phyloP scores from a whole-genome alignment of 305 asterid species.

The Nicotiana rustica region DNA sequence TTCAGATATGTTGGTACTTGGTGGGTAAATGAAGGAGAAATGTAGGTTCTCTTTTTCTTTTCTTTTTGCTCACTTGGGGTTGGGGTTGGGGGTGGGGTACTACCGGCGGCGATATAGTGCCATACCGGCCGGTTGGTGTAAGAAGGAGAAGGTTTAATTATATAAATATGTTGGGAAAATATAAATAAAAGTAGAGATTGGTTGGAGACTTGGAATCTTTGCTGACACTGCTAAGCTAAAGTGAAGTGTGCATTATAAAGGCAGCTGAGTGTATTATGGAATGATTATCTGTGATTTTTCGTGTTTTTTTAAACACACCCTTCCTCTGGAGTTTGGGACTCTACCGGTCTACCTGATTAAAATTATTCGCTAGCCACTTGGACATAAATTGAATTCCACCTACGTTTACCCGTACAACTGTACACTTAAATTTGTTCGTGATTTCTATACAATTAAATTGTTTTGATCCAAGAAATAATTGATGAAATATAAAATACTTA shows the following conservation, averaged over 20 bases:
- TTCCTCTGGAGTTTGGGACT: background rate
- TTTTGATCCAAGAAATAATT: no score
- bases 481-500: no score
- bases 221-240: background rate
- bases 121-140: conserved; percentile 9
- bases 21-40: conserved; percentile 2
- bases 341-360: background rate
- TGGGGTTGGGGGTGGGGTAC: conserved; percentile 25
- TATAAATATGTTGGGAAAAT: background rate
- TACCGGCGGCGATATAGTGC: conserved; percentile 25
- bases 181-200: background rate
- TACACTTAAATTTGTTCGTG: no score
- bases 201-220: conserved; percentile 27
- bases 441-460: no score
- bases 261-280: conserved; percentile 23
- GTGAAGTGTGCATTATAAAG: background rate
- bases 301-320: background rate
- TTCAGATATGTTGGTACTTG: background rate
- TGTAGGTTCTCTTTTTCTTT: background rate
- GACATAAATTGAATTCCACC: background rate
- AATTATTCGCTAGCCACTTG: background rate
- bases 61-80: background rate
- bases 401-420: no score
- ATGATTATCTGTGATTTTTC: conserved; percentile 32
- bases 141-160: background rate